phyloP scores from a whole-genome alignment of 1,284 basidiomycete genomes.

The Xanthoconium separans region DNA sequence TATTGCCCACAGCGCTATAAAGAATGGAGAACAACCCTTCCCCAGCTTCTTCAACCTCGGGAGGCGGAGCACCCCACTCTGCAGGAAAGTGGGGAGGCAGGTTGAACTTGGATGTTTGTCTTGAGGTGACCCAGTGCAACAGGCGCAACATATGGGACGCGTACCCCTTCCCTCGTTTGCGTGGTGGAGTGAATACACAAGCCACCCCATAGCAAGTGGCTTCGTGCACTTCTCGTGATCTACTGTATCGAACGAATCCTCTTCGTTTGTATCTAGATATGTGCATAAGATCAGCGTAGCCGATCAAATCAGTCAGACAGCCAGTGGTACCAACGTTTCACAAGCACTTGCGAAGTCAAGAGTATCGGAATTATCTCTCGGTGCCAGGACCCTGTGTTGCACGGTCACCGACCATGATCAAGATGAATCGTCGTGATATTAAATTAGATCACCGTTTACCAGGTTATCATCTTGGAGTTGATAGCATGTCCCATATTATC shows the following conservation, averaged over 20 bases:
- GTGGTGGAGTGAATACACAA: not conserved
- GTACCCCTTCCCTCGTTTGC: not conserved
- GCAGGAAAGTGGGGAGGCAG: not conserved
- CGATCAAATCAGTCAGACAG: not conserved
- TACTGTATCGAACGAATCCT: constrained; percentile 20
- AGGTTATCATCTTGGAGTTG: not conserved
- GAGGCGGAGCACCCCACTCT: not conserved
- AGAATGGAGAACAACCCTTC: not conserved
- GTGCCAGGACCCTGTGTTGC: constrained; percentile 42
- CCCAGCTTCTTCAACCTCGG: not conserved
- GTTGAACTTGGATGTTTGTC: not conserved
- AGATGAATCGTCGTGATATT: not conserved
- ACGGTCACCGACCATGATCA: not conserved
- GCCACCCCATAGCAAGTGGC: not conserved
- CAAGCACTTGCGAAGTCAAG: constrained; percentile 45
- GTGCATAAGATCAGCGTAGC: not conserved
- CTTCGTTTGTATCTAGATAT: constrained; percentile 23
- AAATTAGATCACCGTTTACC: not conserved
- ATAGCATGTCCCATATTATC: constrained; percentile 15
- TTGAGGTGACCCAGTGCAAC: not conserved
- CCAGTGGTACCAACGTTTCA: constrained; percentile 39
- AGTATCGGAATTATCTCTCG: constrained; percentile 35
- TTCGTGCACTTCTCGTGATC: not conserved
- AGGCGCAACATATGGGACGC: not conserved
- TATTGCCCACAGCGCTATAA: not conserved